Percentiles rank a stretch among this genome's conserved stretches.
These are phyloP conservation scores for Carex scoparia DNA, from an alignment of 176 grass and related monocot species.

Conservation along the genomic window DNA sequence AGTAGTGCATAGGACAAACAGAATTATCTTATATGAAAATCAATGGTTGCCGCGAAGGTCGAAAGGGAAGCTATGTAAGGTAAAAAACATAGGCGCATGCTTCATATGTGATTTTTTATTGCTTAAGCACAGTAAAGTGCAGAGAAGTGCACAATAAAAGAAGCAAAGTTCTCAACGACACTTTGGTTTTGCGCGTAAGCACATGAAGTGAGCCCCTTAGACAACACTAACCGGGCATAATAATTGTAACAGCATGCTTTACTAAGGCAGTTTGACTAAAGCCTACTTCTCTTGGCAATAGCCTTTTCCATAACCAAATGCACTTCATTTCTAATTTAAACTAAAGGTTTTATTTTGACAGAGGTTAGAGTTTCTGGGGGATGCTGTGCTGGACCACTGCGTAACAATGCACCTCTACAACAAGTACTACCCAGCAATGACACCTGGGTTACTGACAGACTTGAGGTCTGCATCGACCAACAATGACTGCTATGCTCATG, in stretches of 20 bases:
- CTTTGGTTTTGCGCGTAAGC: not conserved
- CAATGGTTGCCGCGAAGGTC: not conserved
- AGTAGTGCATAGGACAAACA: not conserved
- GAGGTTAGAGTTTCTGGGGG: slow-evolving; percentile 81
- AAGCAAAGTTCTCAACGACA: not conserved
- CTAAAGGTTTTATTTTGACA: slow-evolving; percentile 23
- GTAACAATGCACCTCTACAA: slow-evolving; percentile 56
- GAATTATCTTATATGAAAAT: not conserved
- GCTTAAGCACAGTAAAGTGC: not conserved
- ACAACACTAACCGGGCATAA: not conserved
- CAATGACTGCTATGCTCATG: slow-evolving; percentile 76
- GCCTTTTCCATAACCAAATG: not conserved
- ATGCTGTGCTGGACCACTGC: slow-evolving; percentile 64
- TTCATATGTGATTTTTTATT: not conserved
- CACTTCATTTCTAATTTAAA: not conserved
- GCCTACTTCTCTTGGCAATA: not conserved
- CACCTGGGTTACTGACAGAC: slow-evolving; percentile 63
- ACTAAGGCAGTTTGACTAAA: not conserved
- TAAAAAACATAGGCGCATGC: not conserved
- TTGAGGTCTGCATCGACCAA: slow-evolving; percentile 75
- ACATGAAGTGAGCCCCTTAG: not conserved
- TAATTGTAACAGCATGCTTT: not conserved
- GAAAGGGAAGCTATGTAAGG: not conserved
- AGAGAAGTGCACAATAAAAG: not conserved
- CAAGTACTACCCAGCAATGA: slow-evolving; percentile 62